Conservation (phyloP, 495 filamentous ascomycete species). For the Aspergillus panamensis region DNA sequence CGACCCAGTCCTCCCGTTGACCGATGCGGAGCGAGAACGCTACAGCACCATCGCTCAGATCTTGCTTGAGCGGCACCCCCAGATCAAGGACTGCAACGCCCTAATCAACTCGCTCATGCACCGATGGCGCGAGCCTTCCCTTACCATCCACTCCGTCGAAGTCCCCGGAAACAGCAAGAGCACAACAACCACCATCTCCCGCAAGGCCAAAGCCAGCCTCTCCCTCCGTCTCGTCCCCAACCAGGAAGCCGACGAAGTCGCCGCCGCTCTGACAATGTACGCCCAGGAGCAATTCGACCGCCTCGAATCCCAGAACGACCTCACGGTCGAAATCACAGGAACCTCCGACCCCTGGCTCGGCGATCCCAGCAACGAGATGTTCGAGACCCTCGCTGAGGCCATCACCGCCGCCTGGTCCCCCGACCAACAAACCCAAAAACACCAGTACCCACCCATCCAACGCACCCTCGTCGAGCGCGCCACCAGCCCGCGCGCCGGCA, state of each 20-base stretch:
- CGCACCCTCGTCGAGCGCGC: constrained; percentile 17
- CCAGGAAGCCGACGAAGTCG: constrained; percentile 75
- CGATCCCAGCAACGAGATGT: constrained; percentile 86
- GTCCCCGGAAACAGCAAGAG: constrained; percentile 52
- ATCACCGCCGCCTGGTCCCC: constrained; percentile 75
- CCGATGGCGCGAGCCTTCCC: constrained; percentile 91
- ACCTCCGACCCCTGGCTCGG: constrained; percentile 96
- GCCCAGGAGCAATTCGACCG: constrained; percentile 66
- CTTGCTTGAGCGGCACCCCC: constrained; percentile 66
- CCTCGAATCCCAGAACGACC: constrained; percentile 72
- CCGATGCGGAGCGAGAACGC: constrained; percentile 68
- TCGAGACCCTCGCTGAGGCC: constrained; percentile 80
- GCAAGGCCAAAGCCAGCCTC: constrained; percentile 76
- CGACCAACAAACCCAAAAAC: constrained; percentile 27
- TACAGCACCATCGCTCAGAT: constrained; percentile 80
- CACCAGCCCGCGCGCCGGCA: constrained; percentile 6
- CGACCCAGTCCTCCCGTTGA: constrained; percentile 72
- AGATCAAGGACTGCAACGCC: constrained; percentile 60
- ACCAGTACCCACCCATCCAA: constrained; percentile 32
- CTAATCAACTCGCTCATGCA: constrained; percentile 81
- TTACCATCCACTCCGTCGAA: constrained; percentile 90
- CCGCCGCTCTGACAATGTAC: constrained; percentile 59
- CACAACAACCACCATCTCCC: constrained; percentile 84
- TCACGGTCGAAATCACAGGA: constrained; percentile 82
- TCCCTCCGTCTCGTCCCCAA: constrained; percentile 92